Evolutionary conservation across 164 flowering plant species (phyloP), one percentile per base, ranked within the genome.

Genomic region (Aristolochia fimbriata): DNA sequence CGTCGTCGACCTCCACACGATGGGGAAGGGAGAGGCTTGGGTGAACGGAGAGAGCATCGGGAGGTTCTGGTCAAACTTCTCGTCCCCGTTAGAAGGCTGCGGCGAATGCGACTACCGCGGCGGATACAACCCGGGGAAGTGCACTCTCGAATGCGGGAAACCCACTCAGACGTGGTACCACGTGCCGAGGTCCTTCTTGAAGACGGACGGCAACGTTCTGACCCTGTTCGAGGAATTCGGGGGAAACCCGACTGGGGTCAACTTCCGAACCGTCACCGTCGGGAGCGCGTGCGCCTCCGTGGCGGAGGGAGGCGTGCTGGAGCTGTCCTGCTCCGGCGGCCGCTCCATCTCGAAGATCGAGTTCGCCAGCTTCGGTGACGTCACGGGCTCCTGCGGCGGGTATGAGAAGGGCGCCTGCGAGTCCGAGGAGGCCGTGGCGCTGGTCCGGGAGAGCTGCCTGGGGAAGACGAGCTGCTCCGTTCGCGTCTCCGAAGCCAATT

Each of bases 151-250:
- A n/a, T 94, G 99, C 27, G 94, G 96, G 23, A 73, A 71, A 37
- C 97, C 99, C 20, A 90, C 92, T 45, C 99, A 93, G 55, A 58
- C 81, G 80, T 93, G 96, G 99, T 93, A 93, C 70, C 99, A 93
- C 58, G 85, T 90, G 30, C 99, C 99, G 21, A 80, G 95, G 1
- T 84, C 99, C 33, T 93, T 96, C 97, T 72, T 90, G 62, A 84
- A 85, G 63, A 89, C 88, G 12, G 81, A 81, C 24, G 78, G 82
- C 47, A 93, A 93, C 73, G 70, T 87, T 47, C 59, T 93, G 68
- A 85, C 90, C 6, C 64, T 93, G 57, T 88, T 93, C 55, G 99
- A 93, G 74, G 99, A 93, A 70, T 78, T 86, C n/a, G 97, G 96
- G 24, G 99, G 97, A 16, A 79, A 86, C 70, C 87, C 96, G 15